A percentile compares a stretch with the other conserved stretches of the same genome.
Evolutionary conservation across 1,284 basidiomycete genomes (phyloP).

Genomic region (Marasmius tenuissimus): DNA sequence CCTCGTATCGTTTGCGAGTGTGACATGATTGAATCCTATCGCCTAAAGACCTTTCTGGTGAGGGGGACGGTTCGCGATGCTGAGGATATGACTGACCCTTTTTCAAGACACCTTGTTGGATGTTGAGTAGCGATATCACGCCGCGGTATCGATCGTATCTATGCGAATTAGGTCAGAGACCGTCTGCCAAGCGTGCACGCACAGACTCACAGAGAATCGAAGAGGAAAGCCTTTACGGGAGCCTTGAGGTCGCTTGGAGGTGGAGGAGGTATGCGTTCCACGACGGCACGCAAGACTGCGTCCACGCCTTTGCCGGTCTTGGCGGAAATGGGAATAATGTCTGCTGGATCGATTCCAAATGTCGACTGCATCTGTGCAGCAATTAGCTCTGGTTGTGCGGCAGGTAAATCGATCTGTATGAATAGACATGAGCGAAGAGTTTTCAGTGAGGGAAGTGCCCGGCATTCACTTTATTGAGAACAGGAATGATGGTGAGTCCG

Average conservation of each 20-base stretch:
- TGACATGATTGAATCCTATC: slow-evolving; percentile 88
- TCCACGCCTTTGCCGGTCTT: slow-evolving; percentile 90
- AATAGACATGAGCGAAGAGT: slow-evolving; percentile 1
- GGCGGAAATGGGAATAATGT: slow-evolving; percentile 83
- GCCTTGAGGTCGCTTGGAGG: slow-evolving; percentile 41
- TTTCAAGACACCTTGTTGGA: slow-evolving; percentile 66
- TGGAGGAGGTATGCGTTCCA: slow-evolving; percentile 83
- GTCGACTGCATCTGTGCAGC: slow-evolving; percentile 80
- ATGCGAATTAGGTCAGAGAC: slow-evolving; percentile 6
- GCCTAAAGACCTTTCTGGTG: slow-evolving; percentile 43
- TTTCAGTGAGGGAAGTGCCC: not conserved
- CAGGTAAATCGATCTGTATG: slow-evolving; percentile 81
- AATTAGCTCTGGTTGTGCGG: slow-evolving; percentile 80
- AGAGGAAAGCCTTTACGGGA: slow-evolving; percentile 84
- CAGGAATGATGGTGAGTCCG: slow-evolving; percentile 85
- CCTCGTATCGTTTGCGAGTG: slow-evolving; percentile 90
- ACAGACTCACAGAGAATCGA: slow-evolving; percentile 82
- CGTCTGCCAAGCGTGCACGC: slow-evolving; percentile 4
- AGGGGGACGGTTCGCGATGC: slow-evolving; percentile 3
- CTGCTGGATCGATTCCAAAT: slow-evolving; percentile 73
- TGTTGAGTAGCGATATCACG: slow-evolving; percentile 88
- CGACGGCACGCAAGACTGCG: slow-evolving; percentile 75
- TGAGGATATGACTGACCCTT: slow-evolving; percentile 46
- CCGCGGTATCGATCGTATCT: slow-evolving; percentile 97
- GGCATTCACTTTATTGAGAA: slow-evolving; percentile 84